These are phyloP conservation scores for Coniochaeta ligniaria DNA, from an alignment of 2,329 filamentous ascomycete genomes.

Conservation along the genomic window DNA sequence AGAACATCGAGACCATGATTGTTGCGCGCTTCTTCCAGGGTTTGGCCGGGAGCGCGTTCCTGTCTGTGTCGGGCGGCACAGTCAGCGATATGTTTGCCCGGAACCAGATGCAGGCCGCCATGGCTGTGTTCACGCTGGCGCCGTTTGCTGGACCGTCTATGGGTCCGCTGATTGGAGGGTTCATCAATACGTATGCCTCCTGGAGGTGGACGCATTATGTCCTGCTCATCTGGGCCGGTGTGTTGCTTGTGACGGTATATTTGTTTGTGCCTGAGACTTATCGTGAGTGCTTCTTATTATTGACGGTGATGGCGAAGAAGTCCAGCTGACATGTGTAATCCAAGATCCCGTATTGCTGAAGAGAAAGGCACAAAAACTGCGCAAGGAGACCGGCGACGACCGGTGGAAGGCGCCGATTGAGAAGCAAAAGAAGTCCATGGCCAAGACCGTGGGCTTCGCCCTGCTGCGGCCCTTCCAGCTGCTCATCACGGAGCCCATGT, in stretches of 20 bases:
- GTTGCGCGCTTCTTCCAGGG: slow-evolving; percentile 72
- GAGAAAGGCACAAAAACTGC: slow-evolving; percentile 61
- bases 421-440: slow-evolving; percentile 60
- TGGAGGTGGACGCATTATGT: slow-evolving; percentile 87
- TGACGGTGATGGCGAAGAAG: not conserved
- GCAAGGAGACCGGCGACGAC: slow-evolving; percentile 70
- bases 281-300: slow-evolving; percentile 32
- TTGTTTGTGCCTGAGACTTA: slow-evolving; percentile 84
- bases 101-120: slow-evolving; percentile 66
- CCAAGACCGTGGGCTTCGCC: slow-evolving; percentile 49
- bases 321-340: not conserved
- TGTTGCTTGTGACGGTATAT: slow-evolving; percentile 55
- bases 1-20: slow-evolving; percentile 74
- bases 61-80: slow-evolving; percentile 75
- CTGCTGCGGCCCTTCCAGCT: slow-evolving; percentile 70
- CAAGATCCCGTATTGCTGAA: slow-evolving; percentile 61
- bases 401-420: slow-evolving; percentile 74
- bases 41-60: slow-evolving; percentile 59
- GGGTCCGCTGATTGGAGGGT: slow-evolving; percentile 62
- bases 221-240: slow-evolving; percentile 72
- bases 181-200: slow-evolving; percentile 67
- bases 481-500: slow-evolving; percentile 78
- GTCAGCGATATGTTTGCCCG: slow-evolving; percentile 72
- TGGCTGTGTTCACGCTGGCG: slow-evolving; percentile 69
- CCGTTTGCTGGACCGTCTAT: slow-evolving; percentile 57